Base-by-base conservation (phyloP, 306 rosid genomes). In the Fragaria nilgerrensis region DNA sequence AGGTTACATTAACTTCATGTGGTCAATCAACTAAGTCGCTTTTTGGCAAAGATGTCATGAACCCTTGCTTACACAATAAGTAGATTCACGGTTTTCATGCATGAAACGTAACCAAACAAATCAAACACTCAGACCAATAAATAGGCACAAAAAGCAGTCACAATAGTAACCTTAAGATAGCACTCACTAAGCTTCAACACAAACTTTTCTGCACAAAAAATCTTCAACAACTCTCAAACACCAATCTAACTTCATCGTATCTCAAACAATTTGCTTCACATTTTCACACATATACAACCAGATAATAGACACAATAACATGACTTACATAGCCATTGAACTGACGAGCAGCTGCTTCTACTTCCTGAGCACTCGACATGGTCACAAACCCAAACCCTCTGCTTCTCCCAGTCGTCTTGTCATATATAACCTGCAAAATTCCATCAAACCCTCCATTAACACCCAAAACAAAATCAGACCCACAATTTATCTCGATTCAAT, bases 321-420 rank as follows among this genome's bases (percentile, higher is more conserved):
- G 44, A 85, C 98, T 88, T 82, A 92, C 99, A 87, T 92, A 96
- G 77, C 98, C 98, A 85, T 96, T 85, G 75, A 91, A 87, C 77
- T 91, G 94, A 45, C 88, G 91, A 80, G 88, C 90, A 75, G 96
- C 99, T 13, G 90, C 90, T 82, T 92, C 88, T 69, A 76, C 96
- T 78, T 92, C 99, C 23, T 70, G 89, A 15, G 68, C 76, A 1
- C 85, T 79, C 68, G 98, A 89, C 99, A 96, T 91, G 10, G 99
- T 96, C 27, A 96, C 97, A 86, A 96, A 96, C 55, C 96, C 97
- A 85, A 96, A 96, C 0, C 97, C 99, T 78, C 97, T 89, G 85
- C 99, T 96, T 78, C 92, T 90, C 63, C 99, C 98, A 1, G 97
- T 89, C n/a, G 70, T 79, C 79, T 91, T 92, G 74, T 96, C 98